Percentiles rank a stretch among this genome's conserved stretches.
Conservation (phyloP, 441 rosid genomes). For the Jatropha multifida region DNA sequence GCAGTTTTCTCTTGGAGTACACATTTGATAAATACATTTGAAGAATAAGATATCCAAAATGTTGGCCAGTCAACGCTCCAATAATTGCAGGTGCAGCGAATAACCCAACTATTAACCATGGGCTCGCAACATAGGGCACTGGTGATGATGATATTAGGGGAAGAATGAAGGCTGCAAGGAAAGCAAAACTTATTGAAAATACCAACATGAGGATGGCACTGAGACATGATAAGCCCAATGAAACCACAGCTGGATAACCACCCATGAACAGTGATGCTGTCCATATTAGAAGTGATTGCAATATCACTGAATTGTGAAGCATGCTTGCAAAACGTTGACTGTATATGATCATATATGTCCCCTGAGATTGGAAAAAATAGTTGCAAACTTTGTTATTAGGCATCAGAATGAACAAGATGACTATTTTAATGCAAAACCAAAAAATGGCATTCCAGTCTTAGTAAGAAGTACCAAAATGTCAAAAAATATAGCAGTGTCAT, state of each 20-base stretch:
- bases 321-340: conserved; percentile 64
- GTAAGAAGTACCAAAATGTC: conserved; percentile 71
- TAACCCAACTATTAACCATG: conserved; percentile 79
- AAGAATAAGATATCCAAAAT: conserved; percentile 66
- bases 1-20: conserved; percentile 49
- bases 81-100: conserved; percentile 87
- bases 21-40: conserved; percentile 45
- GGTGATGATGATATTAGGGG: conserved; percentile 73
- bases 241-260: conserved; percentile 69
- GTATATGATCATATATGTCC: conserved; percentile 79
- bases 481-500: conserved; percentile 57
- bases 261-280: conserved; percentile 80
- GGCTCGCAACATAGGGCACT: conserved; percentile 75
- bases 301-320: conserved; percentile 79
- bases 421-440: conserved; percentile 12
- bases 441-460: conserved; percentile 21
- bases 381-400: conserved; percentile 16
- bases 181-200: conserved; percentile 74
- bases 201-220: conserved; percentile 68
- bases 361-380: conserved; percentile 51
- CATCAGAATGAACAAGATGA: conserved; percentile 7
- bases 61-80: conserved; percentile 94
- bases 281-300: conserved; percentile 92
- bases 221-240: conserved; percentile 65
- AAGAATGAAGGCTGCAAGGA: conserved; percentile 61